phyloP scores from a whole-genome alignment of 2,329 filamentous ascomycete species.

The Pseudocercospora crystallina region DNA sequence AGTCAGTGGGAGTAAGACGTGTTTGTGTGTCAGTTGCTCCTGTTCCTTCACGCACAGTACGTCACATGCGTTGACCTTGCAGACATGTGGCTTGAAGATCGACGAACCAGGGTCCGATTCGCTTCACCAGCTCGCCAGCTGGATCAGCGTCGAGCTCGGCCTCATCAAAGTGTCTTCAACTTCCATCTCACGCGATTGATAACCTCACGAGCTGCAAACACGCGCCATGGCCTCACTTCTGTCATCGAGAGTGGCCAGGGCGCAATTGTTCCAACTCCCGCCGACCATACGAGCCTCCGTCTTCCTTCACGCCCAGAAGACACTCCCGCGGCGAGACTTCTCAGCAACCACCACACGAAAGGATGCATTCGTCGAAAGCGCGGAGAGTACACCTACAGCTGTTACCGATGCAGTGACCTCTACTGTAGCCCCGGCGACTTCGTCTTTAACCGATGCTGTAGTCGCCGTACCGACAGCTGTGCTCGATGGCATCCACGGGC shows the following conservation, averaged over 20 bases:
- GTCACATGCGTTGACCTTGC: neutral
- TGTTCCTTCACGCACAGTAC: neutral
- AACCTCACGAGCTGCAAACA: neutral
- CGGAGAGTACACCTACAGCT: conserved; percentile 13
- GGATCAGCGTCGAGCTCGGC: no score
- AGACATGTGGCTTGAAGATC: no score
- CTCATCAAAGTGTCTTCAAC: no score
- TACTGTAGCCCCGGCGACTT: no score
- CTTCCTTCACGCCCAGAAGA: conserved; percentile 12
- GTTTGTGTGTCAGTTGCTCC: neutral
- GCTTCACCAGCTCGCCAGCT: no score
- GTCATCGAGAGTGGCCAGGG: neutral
- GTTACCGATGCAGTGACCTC: conserved; percentile 21
- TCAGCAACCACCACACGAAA: conserved; percentile 24
- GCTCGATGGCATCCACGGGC: conserved; percentile 29
- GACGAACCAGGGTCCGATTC: no score
- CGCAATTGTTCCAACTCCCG: conserved; percentile 23
- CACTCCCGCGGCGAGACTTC: conserved; percentile 23
- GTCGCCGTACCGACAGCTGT: conserved; percentile 18
- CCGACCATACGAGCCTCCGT: conserved; percentile 20
- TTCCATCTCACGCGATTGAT: conserved; percentile 5
- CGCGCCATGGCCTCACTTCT: conserved; percentile 18
- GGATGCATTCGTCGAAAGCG: conserved; percentile 4
- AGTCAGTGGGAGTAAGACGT: no score
- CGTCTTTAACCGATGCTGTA: conserved; percentile 2